phyloP scores from a whole-genome alignment of 306 rosid genomes.

The Cajanus cajan region DNA sequence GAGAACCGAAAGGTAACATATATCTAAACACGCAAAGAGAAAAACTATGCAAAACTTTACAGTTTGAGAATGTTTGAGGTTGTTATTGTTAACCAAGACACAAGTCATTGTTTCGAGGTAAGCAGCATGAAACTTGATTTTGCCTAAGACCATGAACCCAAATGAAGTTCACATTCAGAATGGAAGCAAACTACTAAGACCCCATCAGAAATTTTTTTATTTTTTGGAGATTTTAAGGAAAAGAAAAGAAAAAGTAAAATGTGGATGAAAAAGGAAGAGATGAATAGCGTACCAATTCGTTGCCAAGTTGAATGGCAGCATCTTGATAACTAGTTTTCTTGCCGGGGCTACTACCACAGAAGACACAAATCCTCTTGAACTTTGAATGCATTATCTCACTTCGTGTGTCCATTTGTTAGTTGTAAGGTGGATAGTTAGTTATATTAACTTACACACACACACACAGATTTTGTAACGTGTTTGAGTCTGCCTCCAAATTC shows the following conservation, averaged over 20 bases:
- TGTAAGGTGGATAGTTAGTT: neutral
- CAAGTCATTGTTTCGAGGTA: neutral
- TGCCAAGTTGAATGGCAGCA: conserved; percentile 93
- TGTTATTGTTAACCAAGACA: neutral
- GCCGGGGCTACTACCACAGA: conserved; percentile 99
- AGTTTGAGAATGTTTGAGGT: neutral
- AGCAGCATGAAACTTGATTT: neutral
- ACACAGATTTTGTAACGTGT: neutral
- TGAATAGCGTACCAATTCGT: conserved; percentile 65
- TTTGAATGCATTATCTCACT: conserved; percentile 62
- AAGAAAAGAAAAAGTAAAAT: neutral
- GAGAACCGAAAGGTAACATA: neutral
- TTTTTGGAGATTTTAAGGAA: neutral
- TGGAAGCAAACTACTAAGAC: neutral
- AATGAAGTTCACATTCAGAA: neutral
- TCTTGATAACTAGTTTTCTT: conserved; percentile 91
- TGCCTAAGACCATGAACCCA: neutral
- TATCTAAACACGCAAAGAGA: neutral
- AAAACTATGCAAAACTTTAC: neutral
- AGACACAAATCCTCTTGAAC: conserved; percentile 95
- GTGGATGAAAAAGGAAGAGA: neutral
- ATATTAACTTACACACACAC: neutral
- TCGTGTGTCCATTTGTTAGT: conserved; percentile 59
- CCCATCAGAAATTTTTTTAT: neutral
- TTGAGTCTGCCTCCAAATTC: conserved; percentile 32